These are phyloP conservation scores for Fusarium equiseti DNA, from an alignment of 2,329 filamentous ascomycete genomes.

Conservation along the genomic window DNA sequence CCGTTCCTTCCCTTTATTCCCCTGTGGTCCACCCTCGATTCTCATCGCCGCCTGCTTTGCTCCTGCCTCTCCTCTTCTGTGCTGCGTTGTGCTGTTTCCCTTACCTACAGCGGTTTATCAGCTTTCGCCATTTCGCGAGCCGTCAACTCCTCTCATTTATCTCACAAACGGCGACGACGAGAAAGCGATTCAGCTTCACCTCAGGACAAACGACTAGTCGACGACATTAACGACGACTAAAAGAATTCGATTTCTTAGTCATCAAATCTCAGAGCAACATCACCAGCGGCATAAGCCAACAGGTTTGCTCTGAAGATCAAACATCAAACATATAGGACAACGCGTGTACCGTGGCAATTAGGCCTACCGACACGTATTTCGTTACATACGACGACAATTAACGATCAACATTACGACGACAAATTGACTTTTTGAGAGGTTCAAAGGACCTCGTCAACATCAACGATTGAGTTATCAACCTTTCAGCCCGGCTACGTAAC, in stretches of 20 bases:
- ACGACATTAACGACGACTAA: slow-evolving; percentile 24
- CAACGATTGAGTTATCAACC: slow-evolving; percentile 33
- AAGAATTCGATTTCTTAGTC: slow-evolving; percentile 29
- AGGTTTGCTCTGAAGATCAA: slow-evolving; percentile 26
- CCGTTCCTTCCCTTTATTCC: slow-evolving; percentile 52
- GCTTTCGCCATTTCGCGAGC: slow-evolving; percentile 40
- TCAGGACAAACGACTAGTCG: slow-evolving; percentile 22
- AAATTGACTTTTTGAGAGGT: slow-evolving; percentile 22
- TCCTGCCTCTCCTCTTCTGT: slow-evolving; percentile 39
- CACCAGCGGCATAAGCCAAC: slow-evolving; percentile 34
- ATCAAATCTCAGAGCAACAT: slow-evolving; percentile 17
- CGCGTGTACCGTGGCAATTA: slow-evolving; percentile 45
- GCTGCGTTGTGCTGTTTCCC: slow-evolving; percentile 14
- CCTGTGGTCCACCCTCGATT: slow-evolving; percentile 49
- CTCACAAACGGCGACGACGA: slow-evolving; percentile 31
- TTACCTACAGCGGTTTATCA: slow-evolving; percentile 34
- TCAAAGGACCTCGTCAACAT: slow-evolving; percentile 34
- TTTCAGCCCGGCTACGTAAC: slow-evolving; percentile 16
- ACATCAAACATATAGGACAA: slow-evolving; percentile 37
- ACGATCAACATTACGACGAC: slow-evolving; percentile 46
- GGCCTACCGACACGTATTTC: slow-evolving; percentile 44
- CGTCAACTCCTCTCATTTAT: slow-evolving; percentile 43
- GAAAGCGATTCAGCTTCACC: slow-evolving; percentile 24
- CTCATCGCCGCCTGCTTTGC: slow-evolving; percentile 46
- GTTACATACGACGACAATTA: slow-evolving; percentile 45